Conservation (phyloP, 257 asterid genomes). For the Nicotiana benthamiana region DNA sequence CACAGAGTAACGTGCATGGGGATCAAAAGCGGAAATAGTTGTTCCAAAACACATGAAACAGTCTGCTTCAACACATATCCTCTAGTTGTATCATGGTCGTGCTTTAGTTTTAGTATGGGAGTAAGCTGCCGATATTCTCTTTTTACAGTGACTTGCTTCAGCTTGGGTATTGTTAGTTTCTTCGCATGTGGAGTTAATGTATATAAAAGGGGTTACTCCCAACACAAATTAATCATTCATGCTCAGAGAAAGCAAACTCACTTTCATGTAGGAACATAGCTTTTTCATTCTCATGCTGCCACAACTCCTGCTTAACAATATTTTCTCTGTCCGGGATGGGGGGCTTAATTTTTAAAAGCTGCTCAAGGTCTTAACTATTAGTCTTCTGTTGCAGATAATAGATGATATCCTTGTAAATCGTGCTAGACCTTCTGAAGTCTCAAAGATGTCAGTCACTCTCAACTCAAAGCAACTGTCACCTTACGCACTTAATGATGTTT, state of each 20-base stretch:
- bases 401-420: slow-evolving; percentile 57
- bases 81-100: background rate
- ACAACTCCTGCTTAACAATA: background rate
- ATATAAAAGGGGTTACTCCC: background rate
- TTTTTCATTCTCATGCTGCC: background rate
- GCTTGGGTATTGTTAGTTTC: background rate
- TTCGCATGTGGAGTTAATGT: background rate
- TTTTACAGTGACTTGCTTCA: background rate
- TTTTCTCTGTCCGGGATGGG: background rate
- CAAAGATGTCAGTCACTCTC: slow-evolving; percentile 62
- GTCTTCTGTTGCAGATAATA: slow-evolving; percentile 30
- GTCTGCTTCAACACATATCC: background rate
- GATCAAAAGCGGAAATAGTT: background rate
- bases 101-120: background rate
- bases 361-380: background rate
- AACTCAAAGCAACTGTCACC: slow-evolving; percentile 54
- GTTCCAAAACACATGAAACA: background rate
- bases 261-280: background rate
- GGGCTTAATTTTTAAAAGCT: background rate
- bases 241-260: background rate
- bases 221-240: background rate
- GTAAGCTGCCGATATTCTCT: background rate
- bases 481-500: slow-evolving; percentile 62
- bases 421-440: slow-evolving; percentile 50
- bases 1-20: background rate